Percentiles rank a stretch among this genome's conserved stretches.
These are phyloP conservation scores for Trametes cinnabarina DNA, from an alignment of 768 basidiomycete genomes.

Conservation along the genomic window DNA sequence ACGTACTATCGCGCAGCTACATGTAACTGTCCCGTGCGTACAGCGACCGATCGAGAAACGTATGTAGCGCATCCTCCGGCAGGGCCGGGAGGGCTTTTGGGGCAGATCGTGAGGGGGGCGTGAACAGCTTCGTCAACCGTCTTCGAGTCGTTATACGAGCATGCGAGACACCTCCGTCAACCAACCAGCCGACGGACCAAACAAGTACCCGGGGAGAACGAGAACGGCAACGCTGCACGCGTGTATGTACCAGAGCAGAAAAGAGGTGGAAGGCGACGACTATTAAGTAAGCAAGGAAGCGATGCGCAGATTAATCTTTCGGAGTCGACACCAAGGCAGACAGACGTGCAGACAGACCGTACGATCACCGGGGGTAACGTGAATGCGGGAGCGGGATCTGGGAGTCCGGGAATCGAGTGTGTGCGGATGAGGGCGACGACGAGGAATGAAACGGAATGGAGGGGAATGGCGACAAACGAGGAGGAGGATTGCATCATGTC, in stretches of 20 bases:
- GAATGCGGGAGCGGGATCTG: too few relatives aligned
- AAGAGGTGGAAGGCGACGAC: too few relatives aligned
- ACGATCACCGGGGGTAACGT: too few relatives aligned
- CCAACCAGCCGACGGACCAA: not conserved
- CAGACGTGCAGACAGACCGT: too few relatives aligned
- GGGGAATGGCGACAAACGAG: slow-evolving; percentile 31
- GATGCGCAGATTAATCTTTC: not conserved
- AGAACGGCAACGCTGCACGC: not conserved
- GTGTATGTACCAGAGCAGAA: not conserved
- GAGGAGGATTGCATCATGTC: slow-evolving; percentile 44
- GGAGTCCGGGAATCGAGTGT: slow-evolving; percentile 9
- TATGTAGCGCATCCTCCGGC: not conserved
- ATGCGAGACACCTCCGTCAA: not conserved
- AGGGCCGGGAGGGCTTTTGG: slow-evolving; percentile 18
- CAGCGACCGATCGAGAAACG: not conserved
- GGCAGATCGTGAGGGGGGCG: not conserved
- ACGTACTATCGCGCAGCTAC: too few relatives aligned
- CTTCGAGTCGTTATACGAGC: not conserved
- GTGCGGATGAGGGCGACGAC: slow-evolving; percentile 3
- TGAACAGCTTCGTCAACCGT: not conserved
- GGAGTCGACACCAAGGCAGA: too few relatives aligned
- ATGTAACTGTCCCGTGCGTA: slow-evolving; percentile 10
- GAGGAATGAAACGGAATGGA: slow-evolving; percentile 19
- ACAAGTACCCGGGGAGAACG: not conserved
- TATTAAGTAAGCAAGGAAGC: not conserved